phyloP scores from a whole-genome alignment of 805 yeast species.

The Isabelozyma pseudorhagii region DNA sequence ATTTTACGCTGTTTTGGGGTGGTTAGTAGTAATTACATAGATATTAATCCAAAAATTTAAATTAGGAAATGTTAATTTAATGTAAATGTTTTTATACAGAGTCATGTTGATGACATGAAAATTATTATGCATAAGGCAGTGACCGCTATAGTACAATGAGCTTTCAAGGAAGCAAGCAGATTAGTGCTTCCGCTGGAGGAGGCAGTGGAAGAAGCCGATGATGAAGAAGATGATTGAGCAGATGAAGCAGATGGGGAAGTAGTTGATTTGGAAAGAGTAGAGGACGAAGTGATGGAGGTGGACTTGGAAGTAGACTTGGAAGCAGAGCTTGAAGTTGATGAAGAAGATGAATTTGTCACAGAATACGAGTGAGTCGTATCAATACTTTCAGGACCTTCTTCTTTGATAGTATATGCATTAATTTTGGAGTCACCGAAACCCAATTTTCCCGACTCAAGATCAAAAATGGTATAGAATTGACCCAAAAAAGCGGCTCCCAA shows the following conservation, averaged over 20 bases:
- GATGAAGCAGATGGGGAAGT: not conserved
- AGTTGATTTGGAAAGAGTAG: not conserved
- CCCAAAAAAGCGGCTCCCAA: conserved; percentile 62
- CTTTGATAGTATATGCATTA: not conserved
- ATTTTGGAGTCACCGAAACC: conserved; percentile 41
- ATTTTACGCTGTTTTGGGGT: conserved; percentile 58
- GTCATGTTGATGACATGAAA: not conserved
- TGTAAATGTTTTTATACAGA: not conserved
- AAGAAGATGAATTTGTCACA: not conserved
- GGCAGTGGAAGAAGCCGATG: not conserved
- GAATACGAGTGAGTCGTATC: not conserved
- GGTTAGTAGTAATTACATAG: conserved; percentile 63
- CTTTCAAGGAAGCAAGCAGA: conserved; percentile 2
- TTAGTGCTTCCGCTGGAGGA: not conserved
- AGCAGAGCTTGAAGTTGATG: not conserved
- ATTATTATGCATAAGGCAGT: not conserved
- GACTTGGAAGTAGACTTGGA: not conserved
- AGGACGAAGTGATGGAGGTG: not conserved
- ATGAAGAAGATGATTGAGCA: not conserved
- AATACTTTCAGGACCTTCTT: not conserved
- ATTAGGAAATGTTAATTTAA: too few relatives aligned
- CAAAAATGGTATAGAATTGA: conserved; percentile 55
- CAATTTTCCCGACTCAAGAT: conserved; percentile 44
- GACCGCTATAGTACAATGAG: conserved; percentile 3
- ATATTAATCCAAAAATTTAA: not conserved